Evolutionary conservation across 192 early-diverging fungal species (phyloP), one percentile per base, ranked within the genome.

Genomic region (Cetraspora pellucida): DNA sequence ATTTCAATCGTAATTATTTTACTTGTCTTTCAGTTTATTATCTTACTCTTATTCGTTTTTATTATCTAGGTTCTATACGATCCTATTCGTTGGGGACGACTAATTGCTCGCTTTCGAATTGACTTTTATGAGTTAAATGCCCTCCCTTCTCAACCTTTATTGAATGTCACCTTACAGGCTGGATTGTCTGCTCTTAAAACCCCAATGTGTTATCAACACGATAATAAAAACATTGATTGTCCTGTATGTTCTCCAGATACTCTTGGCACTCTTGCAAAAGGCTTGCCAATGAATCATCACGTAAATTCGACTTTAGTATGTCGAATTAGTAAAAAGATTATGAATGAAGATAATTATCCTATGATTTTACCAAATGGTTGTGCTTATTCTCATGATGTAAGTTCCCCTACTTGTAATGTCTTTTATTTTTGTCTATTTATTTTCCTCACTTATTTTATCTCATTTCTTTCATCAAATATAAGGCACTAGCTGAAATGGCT

Each of bases 281-380:
- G 87, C 5, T 81, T 99, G 27, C 97, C 98, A 14, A 87, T 93
- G 73, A 93, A 94, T 52, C 97, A 98, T 83, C 97, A 98, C 79
- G 93, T 96, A 61, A 97, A 97, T 85, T 96, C 94, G 1, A 95
- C 91, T 47, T 84, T 98, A 30, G 97, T 99, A 23, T 98, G 97
- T 82, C 87, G 94, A 16, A 90, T 98, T 28, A 91, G 91, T 30
- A 95, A 95, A 21, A 88, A 91, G 49, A 95, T 96, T 31, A 98
- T 99, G 94, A 91, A 97, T 81, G 97, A 95, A 80, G 90, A 96
- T 81, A 99, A 99, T 80, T 90, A 92, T 58, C 97, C 97, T 0
- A 92, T 99, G 93, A 89, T 93, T 4, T 83, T 98, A 65, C 97
- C 96, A 23, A 98, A 99, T 83, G 97, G 97, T 54, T 90, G 94